Evolutionary conservation across 2,329 filamentous ascomycete species (phyloP).

Genomic region (Colletotrichum sp.): DNA sequence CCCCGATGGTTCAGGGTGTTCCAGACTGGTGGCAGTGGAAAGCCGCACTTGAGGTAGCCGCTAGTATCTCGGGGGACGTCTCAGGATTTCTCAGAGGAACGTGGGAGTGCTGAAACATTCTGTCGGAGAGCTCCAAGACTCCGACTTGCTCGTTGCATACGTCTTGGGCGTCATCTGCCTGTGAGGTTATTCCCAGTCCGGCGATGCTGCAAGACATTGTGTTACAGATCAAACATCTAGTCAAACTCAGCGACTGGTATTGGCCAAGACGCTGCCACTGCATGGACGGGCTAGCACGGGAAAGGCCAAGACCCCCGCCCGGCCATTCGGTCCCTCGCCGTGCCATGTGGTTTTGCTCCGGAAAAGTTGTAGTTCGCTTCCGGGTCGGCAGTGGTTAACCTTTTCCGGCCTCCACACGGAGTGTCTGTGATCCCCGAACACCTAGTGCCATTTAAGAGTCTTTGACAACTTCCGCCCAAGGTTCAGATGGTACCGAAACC

Average conservation of each 20-base stretch:
- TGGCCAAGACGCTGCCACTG: not conserved
- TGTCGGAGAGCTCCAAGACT: not conserved
- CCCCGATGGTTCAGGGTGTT: not conserved
- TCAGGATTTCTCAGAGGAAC: not conserved
- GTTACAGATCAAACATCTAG: not conserved
- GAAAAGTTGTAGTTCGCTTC: conserved; percentile 3
- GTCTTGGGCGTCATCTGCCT: not conserved
- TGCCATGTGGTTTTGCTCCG: conserved; percentile 16
- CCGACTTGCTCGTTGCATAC: not conserved
- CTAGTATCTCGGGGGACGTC: not conserved
- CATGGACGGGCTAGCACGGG: not conserved
- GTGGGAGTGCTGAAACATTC: not conserved
- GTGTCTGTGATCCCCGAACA: not conserved
- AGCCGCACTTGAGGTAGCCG: not conserved
- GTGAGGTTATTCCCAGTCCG: conserved; percentile 6
- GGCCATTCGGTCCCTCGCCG: not conserved
- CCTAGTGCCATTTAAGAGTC: not conserved
- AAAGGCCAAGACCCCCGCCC: not conserved
- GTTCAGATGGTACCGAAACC: not conserved
- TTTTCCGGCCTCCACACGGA: conserved; percentile 9
- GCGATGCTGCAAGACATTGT: conserved; percentile 6
- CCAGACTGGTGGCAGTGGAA: conserved; percentile 1
- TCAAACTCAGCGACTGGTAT: not conserved
- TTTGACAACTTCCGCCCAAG: not conserved
- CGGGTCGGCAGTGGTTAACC: not conserved